phyloP scores from a whole-genome alignment of 1,284 basidiomycete genomes.

The Puccinia polysora region DNA sequence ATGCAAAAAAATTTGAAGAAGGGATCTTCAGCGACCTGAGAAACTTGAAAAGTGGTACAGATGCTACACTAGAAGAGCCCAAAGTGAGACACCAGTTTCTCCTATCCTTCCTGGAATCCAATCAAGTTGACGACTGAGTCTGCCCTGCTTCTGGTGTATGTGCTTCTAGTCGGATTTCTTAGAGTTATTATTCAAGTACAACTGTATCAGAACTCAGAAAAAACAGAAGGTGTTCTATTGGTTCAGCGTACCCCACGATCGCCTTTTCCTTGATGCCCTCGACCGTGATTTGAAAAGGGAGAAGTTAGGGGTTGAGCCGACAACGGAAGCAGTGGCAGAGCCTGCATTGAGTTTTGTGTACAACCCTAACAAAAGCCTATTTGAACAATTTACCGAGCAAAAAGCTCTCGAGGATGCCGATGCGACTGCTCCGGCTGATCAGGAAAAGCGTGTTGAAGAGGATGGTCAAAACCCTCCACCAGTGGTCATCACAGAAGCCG shows the following conservation, averaged over 20 bases:
- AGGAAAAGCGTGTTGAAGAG: neutral
- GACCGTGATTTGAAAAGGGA: conserved; percentile 88
- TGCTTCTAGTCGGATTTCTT: conserved; percentile 71
- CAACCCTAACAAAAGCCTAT: conserved; percentile 74
- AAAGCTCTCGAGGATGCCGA: conserved; percentile 52
- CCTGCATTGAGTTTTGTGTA: conserved; percentile 67
- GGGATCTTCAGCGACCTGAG: conserved; percentile 84
- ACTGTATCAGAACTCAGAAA: conserved; percentile 90
- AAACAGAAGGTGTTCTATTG: conserved; percentile 93
- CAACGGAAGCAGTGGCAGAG: conserved; percentile 70
- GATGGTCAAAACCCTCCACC: conserved; percentile 33
- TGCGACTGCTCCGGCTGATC: conserved; percentile 20
- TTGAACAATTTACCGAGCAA: conserved; percentile 68
- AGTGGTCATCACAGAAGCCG: conserved; percentile 45
- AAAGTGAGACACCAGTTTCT: no score
- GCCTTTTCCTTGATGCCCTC: conserved; percentile 87
- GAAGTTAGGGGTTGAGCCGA: conserved; percentile 77
- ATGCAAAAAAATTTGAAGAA: conserved; percentile 88
- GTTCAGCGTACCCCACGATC: conserved; percentile 60
- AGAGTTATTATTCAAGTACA: conserved; percentile 85
- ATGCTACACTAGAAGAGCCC: conserved; percentile 83
- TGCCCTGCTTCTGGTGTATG: no score
- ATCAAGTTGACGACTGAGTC: no score
- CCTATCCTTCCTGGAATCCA: neutral
- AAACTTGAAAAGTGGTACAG: conserved; percentile 82